These are phyloP conservation scores for Ophiocordyceps sinensis DNA, from an alignment of 2,329 filamentous ascomycete species.

Conservation along the genomic window DNA sequence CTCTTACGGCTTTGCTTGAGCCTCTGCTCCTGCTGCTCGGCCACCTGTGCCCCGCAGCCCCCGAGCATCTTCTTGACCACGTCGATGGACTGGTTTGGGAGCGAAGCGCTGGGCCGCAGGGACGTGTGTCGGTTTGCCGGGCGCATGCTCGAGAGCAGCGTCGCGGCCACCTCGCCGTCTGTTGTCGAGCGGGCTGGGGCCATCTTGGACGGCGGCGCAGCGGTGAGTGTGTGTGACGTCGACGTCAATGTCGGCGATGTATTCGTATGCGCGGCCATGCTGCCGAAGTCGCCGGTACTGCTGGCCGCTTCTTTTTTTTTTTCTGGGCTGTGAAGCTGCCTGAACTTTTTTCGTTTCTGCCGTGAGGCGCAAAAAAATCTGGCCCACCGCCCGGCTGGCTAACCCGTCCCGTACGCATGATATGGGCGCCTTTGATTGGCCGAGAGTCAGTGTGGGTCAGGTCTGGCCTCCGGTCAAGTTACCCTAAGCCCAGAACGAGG, in stretches of 20 bases:
- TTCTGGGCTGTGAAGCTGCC: neutral
- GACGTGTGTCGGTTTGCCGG: constrained; percentile 55
- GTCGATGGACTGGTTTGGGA: constrained; percentile 56
- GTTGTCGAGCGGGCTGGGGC: constrained; percentile 10
- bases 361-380: constrained; percentile 4
- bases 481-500: too few species aligned
- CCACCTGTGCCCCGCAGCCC: constrained; percentile 58
- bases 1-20: constrained; percentile 62
- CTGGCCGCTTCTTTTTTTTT: neutral
- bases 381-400: constrained; percentile 7
- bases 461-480: too few species aligned
- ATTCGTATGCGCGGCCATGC: constrained; percentile 25
- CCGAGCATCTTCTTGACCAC: constrained; percentile 74
- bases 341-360: constrained; percentile 1
- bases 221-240: constrained; percentile 48
- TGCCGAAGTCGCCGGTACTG: neutral
- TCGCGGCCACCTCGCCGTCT: constrained; percentile 16
- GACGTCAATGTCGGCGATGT: constrained; percentile 47
- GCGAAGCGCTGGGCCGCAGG: constrained; percentile 52
- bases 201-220: constrained; percentile 26
- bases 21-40: constrained; percentile 55
- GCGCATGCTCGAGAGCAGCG: constrained; percentile 40
- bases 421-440: too few species aligned
- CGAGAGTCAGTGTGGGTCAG: too few species aligned
- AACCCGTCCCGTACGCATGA: too few species aligned